Evolutionary conservation across 2,329 filamentous ascomycete species (phyloP), one percentile per base, ranked within the genome.

Genomic region (Fusarium globosum): DNA sequence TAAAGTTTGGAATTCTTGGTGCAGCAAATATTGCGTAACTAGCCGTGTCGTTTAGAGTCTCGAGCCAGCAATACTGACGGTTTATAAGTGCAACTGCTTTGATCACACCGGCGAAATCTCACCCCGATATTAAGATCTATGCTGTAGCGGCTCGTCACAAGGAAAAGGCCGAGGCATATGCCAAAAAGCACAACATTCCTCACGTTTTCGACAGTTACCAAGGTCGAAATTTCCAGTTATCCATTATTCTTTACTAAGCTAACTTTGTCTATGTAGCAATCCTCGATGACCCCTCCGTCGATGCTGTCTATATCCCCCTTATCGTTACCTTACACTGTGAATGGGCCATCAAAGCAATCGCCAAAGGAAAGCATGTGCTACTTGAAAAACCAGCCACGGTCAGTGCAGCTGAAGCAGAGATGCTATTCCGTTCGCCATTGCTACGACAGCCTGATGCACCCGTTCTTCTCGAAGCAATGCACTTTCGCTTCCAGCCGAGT

Each of bases 1-100:
- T 63, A 2, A 63, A 49, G 13, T 61, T 63, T 20, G 61, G 55
- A 6, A 63, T 63, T 10, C 61, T 63, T 42, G 61, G 61, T 3
- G 55, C 53, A 13, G 61, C 61, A 11, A 63, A 63, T 6, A 49
- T 63, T 28, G 28, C 23, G 61, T 43, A 20, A 30, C 12, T 61
- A 21, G 4, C 14, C 4, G 16, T 26, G 4, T 3, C 2, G 35
- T 9, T 16, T 4, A 2, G 4, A 21, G 9, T 23, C 18, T 23
- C 2, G 1, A 14, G 15, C 4, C 12, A 21, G 2, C n/a, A 7
- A 20, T 52, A 20, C 39, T 61, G 16, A 57, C 0, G 8, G 2
- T 16, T 12, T 21, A 9, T 1, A 7, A 64, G 61, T 8, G 23
- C 55, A 36, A 26, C 16, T 23, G 55, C 35, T 10, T 28, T 64